These are phyloP conservation scores for Aspergillus cejpii DNA, from an alignment of 2,329 filamentous ascomycete species.

Conservation along the genomic window DNA sequence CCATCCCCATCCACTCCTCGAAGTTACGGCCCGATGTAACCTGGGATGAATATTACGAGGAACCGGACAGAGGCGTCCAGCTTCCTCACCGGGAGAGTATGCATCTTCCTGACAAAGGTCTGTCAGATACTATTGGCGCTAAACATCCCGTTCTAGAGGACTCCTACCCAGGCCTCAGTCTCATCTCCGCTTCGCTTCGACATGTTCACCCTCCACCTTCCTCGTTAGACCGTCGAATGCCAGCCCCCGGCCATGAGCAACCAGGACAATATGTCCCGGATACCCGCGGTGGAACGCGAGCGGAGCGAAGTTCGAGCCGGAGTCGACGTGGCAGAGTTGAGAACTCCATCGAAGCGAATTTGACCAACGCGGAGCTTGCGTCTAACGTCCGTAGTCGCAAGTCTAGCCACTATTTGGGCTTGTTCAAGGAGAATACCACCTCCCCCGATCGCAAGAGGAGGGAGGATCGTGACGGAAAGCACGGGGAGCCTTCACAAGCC, in stretches of 20 bases:
- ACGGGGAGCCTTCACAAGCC: slow-evolving; percentile 21
- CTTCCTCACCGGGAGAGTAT: slow-evolving; percentile 15
- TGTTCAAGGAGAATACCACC: slow-evolving; percentile 58
- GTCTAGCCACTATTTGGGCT: slow-evolving; percentile 58
- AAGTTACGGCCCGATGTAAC: slow-evolving; percentile 25
- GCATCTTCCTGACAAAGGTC: slow-evolving; percentile 18
- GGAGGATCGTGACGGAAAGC: slow-evolving; percentile 40
- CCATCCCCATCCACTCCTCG: slow-evolving; percentile 14
- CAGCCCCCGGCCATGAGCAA: slow-evolving; percentile 18
- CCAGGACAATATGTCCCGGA: slow-evolving; percentile 19
- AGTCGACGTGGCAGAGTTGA: slow-evolving; percentile 48
- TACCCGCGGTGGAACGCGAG: slow-evolving; percentile 18
- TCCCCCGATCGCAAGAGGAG: slow-evolving; percentile 48
- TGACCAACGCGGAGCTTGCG: slow-evolving; percentile 51
- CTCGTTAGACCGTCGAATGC: slow-evolving; percentile 16
- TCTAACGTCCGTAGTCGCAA: slow-evolving; percentile 56
- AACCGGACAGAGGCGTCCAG: slow-evolving; percentile 15
- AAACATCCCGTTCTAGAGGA: slow-evolving; percentile 15
- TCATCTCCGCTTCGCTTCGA: slow-evolving; percentile 25
- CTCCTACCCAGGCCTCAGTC: slow-evolving; percentile 18
- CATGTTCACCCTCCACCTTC: slow-evolving; percentile 20
- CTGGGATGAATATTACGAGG: slow-evolving; percentile 19
- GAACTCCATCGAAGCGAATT: slow-evolving; percentile 57
- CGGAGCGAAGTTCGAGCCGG: slow-evolving; percentile 38
- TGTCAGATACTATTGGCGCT: slow-evolving; percentile 22